Evolutionary conservation across 2,329 filamentous ascomycete species (phyloP).

Genomic region (Neopestalotiopsis sp.): DNA sequence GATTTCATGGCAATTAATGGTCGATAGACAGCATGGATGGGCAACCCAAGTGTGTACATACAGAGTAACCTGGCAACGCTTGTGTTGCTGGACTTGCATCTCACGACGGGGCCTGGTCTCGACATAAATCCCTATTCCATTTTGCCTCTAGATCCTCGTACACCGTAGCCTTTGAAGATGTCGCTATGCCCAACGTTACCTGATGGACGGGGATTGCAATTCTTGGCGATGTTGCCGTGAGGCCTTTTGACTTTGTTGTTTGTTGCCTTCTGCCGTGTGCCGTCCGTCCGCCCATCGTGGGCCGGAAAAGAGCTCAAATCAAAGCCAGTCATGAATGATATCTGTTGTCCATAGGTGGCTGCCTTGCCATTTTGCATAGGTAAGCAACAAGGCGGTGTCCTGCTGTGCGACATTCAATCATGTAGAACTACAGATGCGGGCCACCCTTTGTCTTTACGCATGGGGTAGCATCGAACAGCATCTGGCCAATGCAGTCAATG

Average conservation of each 20-base stretch:
- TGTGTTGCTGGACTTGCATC: not conserved
- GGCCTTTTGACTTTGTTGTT: not conserved
- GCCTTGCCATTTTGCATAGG: not conserved
- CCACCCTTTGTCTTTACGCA: not conserved
- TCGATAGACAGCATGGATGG: too few relatives aligned
- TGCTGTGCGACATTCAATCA: constrained; percentile 1
- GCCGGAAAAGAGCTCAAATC: not conserved
- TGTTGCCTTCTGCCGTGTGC: not conserved
- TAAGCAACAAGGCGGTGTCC: not conserved
- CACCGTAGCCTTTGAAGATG: not conserved
- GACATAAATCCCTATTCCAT: not conserved
- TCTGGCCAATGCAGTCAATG: not conserved
- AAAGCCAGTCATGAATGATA: not conserved
- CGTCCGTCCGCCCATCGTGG: not conserved
- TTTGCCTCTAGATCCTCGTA: not conserved
- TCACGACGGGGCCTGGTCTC: too few relatives aligned
- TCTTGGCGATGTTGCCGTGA: constrained; percentile 1
- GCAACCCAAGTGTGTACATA: too few relatives aligned
- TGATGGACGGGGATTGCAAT: constrained; percentile 2
- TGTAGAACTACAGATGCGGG: not conserved
- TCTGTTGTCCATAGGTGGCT: not conserved
- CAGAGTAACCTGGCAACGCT: not conserved
- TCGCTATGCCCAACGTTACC: not conserved
- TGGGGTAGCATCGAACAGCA: not conserved
- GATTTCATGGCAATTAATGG: too few relatives aligned